These are phyloP conservation scores for Anisodus tanguticus DNA, from an alignment of 257 asterid genomes.

Conservation along the genomic window DNA sequence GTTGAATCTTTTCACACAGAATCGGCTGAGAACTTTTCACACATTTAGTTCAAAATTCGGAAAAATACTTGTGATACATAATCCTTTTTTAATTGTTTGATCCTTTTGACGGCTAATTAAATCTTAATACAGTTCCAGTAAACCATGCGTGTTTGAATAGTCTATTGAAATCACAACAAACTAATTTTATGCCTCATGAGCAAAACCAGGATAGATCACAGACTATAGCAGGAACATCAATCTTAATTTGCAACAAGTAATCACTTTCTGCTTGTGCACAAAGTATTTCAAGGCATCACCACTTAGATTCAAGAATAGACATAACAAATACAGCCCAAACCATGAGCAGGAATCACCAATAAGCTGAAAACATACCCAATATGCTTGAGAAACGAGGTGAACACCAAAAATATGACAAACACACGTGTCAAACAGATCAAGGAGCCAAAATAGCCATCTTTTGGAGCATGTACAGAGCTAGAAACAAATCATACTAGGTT, in stretches of 20 bases:
- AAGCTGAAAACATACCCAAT: not conserved
- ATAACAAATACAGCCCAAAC: not conserved
- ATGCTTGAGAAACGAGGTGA: not conserved
- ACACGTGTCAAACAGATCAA: not conserved
- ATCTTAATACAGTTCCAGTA: not conserved
- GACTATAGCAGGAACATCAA: not conserved
- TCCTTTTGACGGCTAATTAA: not conserved
- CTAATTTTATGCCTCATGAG: not conserved
- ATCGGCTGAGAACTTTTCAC: not conserved
- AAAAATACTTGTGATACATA: not conserved
- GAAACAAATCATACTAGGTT: not conserved
- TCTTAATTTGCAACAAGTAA: constrained; percentile 11
- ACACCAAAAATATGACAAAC: not conserved
- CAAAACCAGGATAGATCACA: constrained; percentile 23
- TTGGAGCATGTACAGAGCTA: not conserved
- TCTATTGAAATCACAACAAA: not conserved
- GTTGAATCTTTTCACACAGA: not conserved
- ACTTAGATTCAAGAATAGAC: not conserved
- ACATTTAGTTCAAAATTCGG: not conserved
- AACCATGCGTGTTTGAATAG: not conserved
- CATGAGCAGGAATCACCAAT: not conserved
- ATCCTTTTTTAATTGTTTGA: not conserved
- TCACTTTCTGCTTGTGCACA: not conserved
- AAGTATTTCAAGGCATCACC: not conserved
- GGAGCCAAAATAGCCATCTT: not conserved